Evolutionary conservation across 352 stramenopile genomes (phyloP).

Genomic region (Globisporangium cystogenes): DNA sequence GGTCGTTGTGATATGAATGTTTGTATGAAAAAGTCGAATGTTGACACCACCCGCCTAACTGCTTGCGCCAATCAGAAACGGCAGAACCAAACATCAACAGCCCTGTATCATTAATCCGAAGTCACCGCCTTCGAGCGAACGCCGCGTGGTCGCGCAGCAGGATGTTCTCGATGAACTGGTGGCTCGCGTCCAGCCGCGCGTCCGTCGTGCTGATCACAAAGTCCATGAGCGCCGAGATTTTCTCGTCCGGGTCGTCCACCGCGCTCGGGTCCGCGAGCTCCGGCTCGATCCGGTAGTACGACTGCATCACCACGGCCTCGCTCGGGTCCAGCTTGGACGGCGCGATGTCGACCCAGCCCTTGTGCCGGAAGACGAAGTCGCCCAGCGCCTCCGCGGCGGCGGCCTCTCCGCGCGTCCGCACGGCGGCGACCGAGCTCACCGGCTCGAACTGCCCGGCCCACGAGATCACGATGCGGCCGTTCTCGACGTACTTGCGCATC

Average conservation of each 20-base stretch:
- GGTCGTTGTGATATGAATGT: background rate
- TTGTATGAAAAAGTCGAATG: background rate
- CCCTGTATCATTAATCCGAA: no score
- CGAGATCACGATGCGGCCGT: conserved; percentile 12
- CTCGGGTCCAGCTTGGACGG: conserved; percentile 3
- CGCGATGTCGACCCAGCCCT: conserved; percentile 12
- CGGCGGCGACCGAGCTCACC: background rate
- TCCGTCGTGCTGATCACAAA: conserved; percentile 13
- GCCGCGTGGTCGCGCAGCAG: conserved; percentile 9
- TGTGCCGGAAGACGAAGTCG: conserved; percentile 9
- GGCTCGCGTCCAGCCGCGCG: conserved; percentile 8
- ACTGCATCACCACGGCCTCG: conserved; percentile 13
- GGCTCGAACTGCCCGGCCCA: conserved; percentile 8
- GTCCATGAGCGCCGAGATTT: conserved; percentile 12
- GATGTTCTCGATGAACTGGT: conserved; percentile 15
- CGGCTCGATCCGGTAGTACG: conserved; percentile 11
- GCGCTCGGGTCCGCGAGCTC: conserved; percentile 3
- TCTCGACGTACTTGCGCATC: conserved; percentile 16
- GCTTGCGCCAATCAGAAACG: background rate
- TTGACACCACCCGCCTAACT: background rate
- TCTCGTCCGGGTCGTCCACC: conserved; percentile 4
- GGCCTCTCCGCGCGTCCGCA: background rate
- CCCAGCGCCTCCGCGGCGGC: background rate
- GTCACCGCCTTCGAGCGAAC: background rate
- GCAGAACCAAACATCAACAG: no score